Evolutionary conservation across 805 yeast genomes (phyloP), one percentile per base, ranked within the genome.

Genomic region (Zygotorulaspora danielsina): DNA sequence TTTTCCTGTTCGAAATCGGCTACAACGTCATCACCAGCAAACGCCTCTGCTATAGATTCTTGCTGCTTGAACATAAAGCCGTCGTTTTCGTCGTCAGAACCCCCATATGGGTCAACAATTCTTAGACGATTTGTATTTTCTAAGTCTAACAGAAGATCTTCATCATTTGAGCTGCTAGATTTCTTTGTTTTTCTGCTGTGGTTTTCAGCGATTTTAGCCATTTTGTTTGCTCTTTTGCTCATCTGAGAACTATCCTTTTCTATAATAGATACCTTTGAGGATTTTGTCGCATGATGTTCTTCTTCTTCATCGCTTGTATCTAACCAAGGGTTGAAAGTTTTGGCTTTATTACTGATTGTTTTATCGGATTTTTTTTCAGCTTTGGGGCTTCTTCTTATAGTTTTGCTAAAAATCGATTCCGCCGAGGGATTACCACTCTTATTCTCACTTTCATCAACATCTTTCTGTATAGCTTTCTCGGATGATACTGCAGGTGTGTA

Each of bases 11-110:
- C 78, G 61, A 93, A 93, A 49, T 88, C 72, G 5, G 70, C 67
- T 11, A 86, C 84, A 27, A 90, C 96, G 59, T 93, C 93, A 65
- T 93, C 98, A 19, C 97, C 97, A 3, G 97, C 97, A 71, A 93
- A 93, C 0, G 97, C 98, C 57, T 88, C 82, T 45, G 81, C 78
- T 45, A 93, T 83, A 32, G 93, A 70, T 38, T 86, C 89, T 48
- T 79, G 78, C 56, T 88, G 95, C 50, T 78, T 76, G 68, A 88
- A 85, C 74, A 76, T 71, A 42, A 67, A 69, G 21, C 65, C 59
- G 28, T 69, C 71, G 1, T 59, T 64, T 12, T 65, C 74, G 11
- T 65, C 72, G 3, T 65, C 78, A n/a, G 67, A 72, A n/a, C 63
- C 70, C 39, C 61, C 61, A 50, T 65, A 66, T 32, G 74, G 72